Percentiles rank a stretch among this genome's conserved stretches.
phyloP scores from a whole-genome alignment of 768 basidiomycete genomes.

The Lactifluus volemus region DNA sequence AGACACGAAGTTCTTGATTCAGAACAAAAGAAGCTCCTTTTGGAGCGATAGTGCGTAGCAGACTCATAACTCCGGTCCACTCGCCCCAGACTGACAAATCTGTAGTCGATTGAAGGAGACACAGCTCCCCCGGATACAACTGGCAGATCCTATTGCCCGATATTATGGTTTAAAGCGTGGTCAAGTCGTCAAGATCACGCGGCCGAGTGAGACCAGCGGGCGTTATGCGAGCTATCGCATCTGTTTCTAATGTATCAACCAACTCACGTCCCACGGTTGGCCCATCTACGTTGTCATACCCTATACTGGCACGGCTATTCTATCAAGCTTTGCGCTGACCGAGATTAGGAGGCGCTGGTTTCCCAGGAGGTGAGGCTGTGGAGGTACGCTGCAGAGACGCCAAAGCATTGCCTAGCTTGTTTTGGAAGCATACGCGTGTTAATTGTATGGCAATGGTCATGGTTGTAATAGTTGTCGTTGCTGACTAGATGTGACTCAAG shows the following conservation, averaged over 20 bases:
- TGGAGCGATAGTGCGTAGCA: conserved; percentile 83
- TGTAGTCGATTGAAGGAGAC: conserved; percentile 92
- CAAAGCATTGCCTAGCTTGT: not conserved
- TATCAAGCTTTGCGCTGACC: not conserved
- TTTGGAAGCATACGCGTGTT: not conserved
- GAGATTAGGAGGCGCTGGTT: not conserved
- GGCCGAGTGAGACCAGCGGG: conserved; percentile 94
- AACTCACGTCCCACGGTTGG: not conserved
- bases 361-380: not conserved
- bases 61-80: conserved; percentile 8
- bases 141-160: conserved; percentile 94
- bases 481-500: too few relatives aligned
- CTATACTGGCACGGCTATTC: not conserved
- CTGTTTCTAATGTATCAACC: conserved; percentile 50
- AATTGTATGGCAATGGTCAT: too few relatives aligned
- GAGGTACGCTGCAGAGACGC: not conserved
- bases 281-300: not conserved
- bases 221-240: conserved; percentile 90
- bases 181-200: conserved; percentile 96
- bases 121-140: conserved; percentile 92
- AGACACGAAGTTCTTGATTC: conserved; percentile 78
- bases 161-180: conserved; percentile 95
- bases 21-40: conserved; percentile 78
- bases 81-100: conserved; percentile 1
- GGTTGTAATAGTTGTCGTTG: too few relatives aligned